A percentile compares a stretch with the other conserved stretches of the same genome.
phyloP scores from a whole-genome alignment of 2,329 filamentous ascomycete genomes.

The Plectosphaerella cucumerina region DNA sequence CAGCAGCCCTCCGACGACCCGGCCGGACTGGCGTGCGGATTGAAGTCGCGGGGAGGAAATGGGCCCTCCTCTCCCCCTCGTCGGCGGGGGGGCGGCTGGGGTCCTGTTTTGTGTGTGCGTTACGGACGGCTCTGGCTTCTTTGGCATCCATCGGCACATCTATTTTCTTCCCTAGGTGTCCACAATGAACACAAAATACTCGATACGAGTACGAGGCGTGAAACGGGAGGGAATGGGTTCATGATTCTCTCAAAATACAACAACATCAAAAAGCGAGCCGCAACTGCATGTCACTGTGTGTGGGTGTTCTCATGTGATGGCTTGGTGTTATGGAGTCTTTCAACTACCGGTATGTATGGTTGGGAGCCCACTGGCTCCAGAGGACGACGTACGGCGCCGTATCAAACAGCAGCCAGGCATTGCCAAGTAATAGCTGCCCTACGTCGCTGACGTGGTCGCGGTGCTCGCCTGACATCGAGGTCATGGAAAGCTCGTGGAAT shows the following conservation, averaged over 20 bases:
- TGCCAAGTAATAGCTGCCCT: too few relatives aligned
- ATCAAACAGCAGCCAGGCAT: too few relatives aligned
- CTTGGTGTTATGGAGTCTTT: too few relatives aligned
- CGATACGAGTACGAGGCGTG: conserved; percentile 14
- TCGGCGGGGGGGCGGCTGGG: conserved; percentile 7
- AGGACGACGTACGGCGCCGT: too few relatives aligned
- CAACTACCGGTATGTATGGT: too few relatives aligned
- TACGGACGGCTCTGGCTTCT: conserved; percentile 6
- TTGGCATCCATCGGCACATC: conserved; percentile 11
- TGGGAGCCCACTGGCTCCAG: too few relatives aligned
- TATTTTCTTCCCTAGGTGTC: neutral
- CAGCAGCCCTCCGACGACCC: neutral
- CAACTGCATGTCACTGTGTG: neutral
- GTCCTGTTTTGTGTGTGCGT: conserved; percentile 10
- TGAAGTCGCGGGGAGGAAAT: neutral
- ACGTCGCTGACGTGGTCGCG: too few relatives aligned
- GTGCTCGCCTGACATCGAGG: too few relatives aligned
- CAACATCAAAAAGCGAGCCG: conserved; percentile 9
- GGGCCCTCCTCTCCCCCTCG: conserved; percentile 12
- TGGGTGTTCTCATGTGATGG: neutral
- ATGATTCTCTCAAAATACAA: conserved; percentile 16
- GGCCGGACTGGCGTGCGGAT: neutral
- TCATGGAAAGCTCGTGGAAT: too few relatives aligned
- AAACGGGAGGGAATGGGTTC: conserved; percentile 15
- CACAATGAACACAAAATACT: conserved; percentile 9